Base-by-base conservation (phyloP, 2,329 filamentous ascomycete species). In the Aureobasidium vineae region DNA sequence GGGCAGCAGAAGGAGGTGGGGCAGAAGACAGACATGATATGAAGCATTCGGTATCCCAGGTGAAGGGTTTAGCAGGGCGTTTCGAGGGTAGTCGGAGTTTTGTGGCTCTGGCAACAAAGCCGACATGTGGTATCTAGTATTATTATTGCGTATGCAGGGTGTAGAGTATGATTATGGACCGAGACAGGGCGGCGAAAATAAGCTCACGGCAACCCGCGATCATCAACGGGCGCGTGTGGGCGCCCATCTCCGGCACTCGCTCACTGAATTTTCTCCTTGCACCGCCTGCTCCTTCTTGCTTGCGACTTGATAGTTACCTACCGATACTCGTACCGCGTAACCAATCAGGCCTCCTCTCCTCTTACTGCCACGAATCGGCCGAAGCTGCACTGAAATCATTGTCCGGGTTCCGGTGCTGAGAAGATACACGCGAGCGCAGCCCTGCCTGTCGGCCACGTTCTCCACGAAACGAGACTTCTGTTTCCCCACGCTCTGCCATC, bases 11-110 rank as follows among this genome's bases (percentile, higher is more conserved):
- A 31, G 5, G 23, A 23, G 11, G 26, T 16, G 23, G 19, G 28
- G 49, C 7, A 52, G 49, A 52, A 52, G 26, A 31, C 47, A 16
- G 28, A 52, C 49, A 52, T 28, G 49, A n/a, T n/a, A 52, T 33
- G 3, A 52, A 52, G 49, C 49, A 52, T 52, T 52, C 49, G 49
- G 31, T n/a, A 52, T 52, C 23, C 15, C 41, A 33, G 56, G 26
- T 60, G 56, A 60, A 28, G 19, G 26, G 21, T n/a, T 61, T 52
- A 63, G 59, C 59, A 47, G 59, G 59, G 40, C 26, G 41, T 63
- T 63, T 23, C 16, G 7, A 33, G 57, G 41, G 21, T 38, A 26
- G 31, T 23, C 5, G 13, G 41, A 28, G 5, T 57, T 21, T 21
- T n/a, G 21, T 36, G 36, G 36, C 15, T 31, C 47, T 8, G 54